Evolutionary conservation across 345 rosid genomes (phyloP).

Genomic region (Dipteronia sinensis): DNA sequence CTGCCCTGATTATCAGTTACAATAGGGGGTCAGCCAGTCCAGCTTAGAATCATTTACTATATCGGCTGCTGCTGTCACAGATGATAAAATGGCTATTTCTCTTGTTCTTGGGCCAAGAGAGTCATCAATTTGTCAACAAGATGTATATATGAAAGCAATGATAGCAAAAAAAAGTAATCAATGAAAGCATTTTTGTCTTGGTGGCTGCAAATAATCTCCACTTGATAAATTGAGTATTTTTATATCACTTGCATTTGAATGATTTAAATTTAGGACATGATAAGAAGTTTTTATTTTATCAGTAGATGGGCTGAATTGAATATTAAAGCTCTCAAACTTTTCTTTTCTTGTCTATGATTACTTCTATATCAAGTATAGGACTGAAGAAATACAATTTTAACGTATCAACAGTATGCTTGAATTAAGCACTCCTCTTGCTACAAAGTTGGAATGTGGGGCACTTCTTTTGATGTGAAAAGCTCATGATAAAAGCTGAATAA

Average conservation of each 20-base stretch:
- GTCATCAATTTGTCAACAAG: neutral
- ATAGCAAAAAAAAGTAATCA: slow-evolving; percentile 4
- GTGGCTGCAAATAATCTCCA: neutral
- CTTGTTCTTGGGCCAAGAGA: neutral
- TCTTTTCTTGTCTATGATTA: neutral
- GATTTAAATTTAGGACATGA: neutral
- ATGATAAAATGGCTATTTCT: neutral
- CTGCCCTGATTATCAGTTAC: neutral
- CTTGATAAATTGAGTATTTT: neutral
- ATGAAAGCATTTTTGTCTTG: neutral
- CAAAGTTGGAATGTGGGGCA: neutral
- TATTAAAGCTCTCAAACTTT: neutral
- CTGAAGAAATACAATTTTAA: neutral
- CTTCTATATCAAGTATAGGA: neutral
- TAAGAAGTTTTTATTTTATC: neutral
- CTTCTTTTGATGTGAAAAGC: neutral
- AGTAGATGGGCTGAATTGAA: neutral
- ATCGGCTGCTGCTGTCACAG: neutral
- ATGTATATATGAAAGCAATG: neutral
- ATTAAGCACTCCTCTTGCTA: neutral
- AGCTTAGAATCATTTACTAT: neutral
- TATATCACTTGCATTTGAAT: neutral
- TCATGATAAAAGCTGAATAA: neutral
- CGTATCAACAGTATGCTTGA: neutral
- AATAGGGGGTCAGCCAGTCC: neutral